Conservation (phyloP, 1,284 basidiomycete species). For the Cerioporus squamosus region DNA sequence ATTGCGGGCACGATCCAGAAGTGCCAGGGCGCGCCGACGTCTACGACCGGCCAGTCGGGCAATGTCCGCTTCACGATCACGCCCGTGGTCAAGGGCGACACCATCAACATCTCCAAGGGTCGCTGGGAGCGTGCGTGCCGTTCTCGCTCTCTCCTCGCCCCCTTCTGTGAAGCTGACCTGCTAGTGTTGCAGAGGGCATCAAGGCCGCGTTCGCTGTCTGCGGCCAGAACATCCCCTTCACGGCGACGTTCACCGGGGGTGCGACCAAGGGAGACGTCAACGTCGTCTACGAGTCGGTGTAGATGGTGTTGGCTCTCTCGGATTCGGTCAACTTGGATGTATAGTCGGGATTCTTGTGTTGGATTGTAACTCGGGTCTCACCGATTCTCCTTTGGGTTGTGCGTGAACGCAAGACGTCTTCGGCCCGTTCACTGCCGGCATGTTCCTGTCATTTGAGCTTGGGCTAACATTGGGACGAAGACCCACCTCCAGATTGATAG, state of each 20-base stretch:
- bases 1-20: constrained; percentile 37
- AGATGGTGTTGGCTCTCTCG: not conserved
- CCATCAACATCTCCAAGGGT: constrained; percentile 40
- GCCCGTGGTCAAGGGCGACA: constrained; percentile 32
- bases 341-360: not conserved
- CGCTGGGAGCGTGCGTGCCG: constrained; percentile 35
- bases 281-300: constrained; percentile 22
- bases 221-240: constrained; percentile 36
- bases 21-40: constrained; percentile 36
- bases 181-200: constrained; percentile 34
- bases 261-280: constrained; percentile 34
- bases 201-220: constrained; percentile 35
- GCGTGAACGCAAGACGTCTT: too few species aligned
- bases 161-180: too few species aligned
- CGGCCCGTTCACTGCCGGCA: too few species aligned
- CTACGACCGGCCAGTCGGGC: constrained; percentile 32
- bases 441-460: too few species aligned
- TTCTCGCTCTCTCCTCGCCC: too few species aligned
- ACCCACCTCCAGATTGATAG: too few species aligned
- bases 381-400: not conserved
- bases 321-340: constrained; percentile 4
- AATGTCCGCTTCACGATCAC: constrained; percentile 35
- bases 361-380: constrained; percentile 10
- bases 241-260: constrained; percentile 35
- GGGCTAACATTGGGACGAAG: too few species aligned